Conservation (phyloP, 768 basidiomycete genomes). For the Mrakia blollopis region DNA sequence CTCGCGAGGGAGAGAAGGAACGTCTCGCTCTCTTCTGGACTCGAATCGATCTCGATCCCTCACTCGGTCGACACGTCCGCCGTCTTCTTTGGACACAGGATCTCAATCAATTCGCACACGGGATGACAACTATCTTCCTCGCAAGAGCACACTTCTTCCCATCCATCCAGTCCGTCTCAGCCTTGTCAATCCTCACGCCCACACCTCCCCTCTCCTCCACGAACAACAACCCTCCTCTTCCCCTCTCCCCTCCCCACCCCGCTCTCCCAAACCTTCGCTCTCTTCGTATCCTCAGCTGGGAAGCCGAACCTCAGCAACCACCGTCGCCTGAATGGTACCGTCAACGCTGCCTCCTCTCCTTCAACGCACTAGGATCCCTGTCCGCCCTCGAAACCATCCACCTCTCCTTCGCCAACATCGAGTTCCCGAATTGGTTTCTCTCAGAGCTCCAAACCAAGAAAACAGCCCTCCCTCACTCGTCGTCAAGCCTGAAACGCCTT, state of each 20-base stretch:
- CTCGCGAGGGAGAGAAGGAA: background rate
- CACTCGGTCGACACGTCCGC: background rate
- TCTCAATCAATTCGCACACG: background rate
- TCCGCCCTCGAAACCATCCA: background rate
- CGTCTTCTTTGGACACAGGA: background rate
- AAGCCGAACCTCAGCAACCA: background rate
- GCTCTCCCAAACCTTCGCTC: background rate
- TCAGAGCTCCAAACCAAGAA: background rate
- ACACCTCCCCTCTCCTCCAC: background rate
- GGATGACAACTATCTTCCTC: background rate
- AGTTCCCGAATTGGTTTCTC: background rate
- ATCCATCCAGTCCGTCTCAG: background rate
- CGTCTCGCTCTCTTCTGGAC: background rate
- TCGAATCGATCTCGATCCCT: background rate
- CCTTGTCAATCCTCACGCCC: background rate
- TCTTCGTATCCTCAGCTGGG: background rate
- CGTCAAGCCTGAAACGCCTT: background rate
- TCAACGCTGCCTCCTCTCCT: background rate
- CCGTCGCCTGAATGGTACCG: background rate
- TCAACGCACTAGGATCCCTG: background rate
- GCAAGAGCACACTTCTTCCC: background rate
- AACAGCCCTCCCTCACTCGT: background rate
- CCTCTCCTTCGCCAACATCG: background rate
- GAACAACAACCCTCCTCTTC: background rate
- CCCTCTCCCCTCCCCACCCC: background rate